Evolutionary conservation across 139 green algal species (phyloP).

Genomic region (Chlamydomonas applanata): DNA sequence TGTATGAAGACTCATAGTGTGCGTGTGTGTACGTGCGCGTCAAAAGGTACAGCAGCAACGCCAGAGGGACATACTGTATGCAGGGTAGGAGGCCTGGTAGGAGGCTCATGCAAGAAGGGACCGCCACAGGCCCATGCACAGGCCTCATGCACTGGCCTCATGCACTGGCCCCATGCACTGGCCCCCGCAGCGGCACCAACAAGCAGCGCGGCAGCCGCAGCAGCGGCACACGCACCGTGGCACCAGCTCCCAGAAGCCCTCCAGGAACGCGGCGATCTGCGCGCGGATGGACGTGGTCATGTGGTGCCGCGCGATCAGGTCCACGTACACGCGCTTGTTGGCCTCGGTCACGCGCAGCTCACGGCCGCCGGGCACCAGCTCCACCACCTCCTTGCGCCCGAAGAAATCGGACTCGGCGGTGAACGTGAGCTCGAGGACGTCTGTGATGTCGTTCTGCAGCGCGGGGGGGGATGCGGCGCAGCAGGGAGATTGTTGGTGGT

Average conservation of each 20-base stretch:
- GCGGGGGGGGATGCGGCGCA: slow-evolving; percentile 43
- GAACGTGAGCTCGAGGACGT: slow-evolving; percentile 94
- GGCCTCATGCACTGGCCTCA: too few relatives aligned
- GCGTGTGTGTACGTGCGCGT: too few relatives aligned
- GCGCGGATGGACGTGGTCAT: slow-evolving; percentile 93
- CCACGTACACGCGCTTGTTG: slow-evolving; percentile 97
- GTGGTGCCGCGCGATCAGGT: slow-evolving; percentile 86
- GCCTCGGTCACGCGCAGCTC: slow-evolving; percentile 83
- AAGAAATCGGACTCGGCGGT: slow-evolving; percentile 90
- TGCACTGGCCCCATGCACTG: too few relatives aligned
- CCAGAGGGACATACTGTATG: too few relatives aligned
- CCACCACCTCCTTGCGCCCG: slow-evolving; percentile 60
- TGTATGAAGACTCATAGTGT: too few relatives aligned
- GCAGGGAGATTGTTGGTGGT: neutral
- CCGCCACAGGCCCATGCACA: too few relatives aligned
- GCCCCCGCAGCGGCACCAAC: too few relatives aligned
- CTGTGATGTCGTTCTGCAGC: slow-evolving; percentile 88
- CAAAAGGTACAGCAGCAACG: too few relatives aligned
- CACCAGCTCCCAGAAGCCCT: slow-evolving; percentile 95
- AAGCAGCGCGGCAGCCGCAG: too few relatives aligned
- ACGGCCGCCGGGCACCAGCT: slow-evolving; percentile 33
- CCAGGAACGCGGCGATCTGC: slow-evolving; percentile 79
- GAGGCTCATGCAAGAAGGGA: too few relatives aligned
- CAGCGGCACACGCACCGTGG: slow-evolving; percentile 37
- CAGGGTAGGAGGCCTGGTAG: too few relatives aligned